phyloP scores from a whole-genome alignment of 352 stramenopile species.

The Phytopythium litorale region DNA sequence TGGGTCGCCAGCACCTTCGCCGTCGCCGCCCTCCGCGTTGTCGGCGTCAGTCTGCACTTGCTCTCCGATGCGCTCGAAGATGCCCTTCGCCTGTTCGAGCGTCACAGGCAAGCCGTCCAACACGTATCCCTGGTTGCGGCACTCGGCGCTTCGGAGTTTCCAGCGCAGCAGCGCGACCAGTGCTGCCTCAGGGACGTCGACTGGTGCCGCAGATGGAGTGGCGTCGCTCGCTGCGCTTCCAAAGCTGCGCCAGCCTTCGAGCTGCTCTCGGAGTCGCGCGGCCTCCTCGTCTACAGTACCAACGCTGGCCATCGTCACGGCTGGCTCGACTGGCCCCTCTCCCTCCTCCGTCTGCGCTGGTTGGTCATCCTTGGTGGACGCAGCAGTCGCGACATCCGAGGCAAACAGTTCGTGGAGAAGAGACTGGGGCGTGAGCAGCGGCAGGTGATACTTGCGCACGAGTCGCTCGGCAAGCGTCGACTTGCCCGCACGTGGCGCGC shows the following conservation, averaged over 20 bases:
- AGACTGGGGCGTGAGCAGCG: conserved; percentile 44
- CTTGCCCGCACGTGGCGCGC: conserved; percentile 67
- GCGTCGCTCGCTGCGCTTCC: conserved; percentile 10
- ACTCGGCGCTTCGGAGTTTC: conserved; percentile 52
- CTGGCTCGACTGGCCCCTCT: conserved; percentile 1
- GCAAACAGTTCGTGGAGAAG: conserved; percentile 45
- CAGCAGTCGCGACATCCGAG: background rate
- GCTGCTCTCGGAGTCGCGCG: conserved; percentile 31
- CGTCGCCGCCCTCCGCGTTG: conserved; percentile 18
- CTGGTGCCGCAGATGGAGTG: background rate
- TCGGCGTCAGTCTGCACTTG: conserved; percentile 11
- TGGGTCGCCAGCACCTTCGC: conserved; percentile 18
- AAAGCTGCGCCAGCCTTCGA: conserved; percentile 21
- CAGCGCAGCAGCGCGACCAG: conserved; percentile 56
- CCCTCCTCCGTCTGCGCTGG: conserved; percentile 2
- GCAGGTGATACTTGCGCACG: conserved; percentile 69
- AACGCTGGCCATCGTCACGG: conserved; percentile 6
- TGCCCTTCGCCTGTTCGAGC: conserved; percentile 34
- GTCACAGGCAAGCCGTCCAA: conserved; percentile 61
- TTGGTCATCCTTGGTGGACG: conserved; percentile 10
- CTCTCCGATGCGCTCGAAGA: conserved; percentile 32
- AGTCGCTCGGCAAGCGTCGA: conserved; percentile 46
- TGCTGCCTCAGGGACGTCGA: conserved; percentile 23
- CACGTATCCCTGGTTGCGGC: conserved; percentile 83
- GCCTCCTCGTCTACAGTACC: conserved; percentile 9